phyloP scores from a whole-genome alignment of 352 stramenopile genomes.

The Phytophthora macrochlamydospora region DNA sequence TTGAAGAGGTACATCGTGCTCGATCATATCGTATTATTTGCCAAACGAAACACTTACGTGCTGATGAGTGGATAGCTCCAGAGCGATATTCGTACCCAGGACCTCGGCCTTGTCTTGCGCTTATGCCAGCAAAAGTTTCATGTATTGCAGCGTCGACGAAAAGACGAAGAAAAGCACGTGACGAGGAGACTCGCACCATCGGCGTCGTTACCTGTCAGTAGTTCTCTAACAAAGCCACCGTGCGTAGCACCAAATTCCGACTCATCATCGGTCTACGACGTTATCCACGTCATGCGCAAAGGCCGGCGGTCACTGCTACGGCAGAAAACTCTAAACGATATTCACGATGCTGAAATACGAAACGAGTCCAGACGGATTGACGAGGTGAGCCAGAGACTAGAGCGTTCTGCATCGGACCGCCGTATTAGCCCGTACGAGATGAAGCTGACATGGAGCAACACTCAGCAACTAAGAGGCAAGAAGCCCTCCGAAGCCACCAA shows the following conservation, averaged over 20 bases:
- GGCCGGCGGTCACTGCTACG: slow-evolving; percentile 27
- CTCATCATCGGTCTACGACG: slow-evolving; percentile 30
- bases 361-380: slow-evolving; percentile 13
- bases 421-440: slow-evolving; percentile 16
- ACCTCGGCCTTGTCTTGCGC: slow-evolving; percentile 22
- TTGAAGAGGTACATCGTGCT: slow-evolving; percentile 22
- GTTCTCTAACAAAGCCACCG: neutral
- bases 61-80: slow-evolving; percentile 19
- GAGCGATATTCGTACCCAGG: slow-evolving; percentile 32
- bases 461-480: slow-evolving; percentile 4
- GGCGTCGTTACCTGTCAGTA: slow-evolving; percentile 19
- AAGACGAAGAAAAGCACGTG: slow-evolving; percentile 24
- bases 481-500: slow-evolving; percentile 7
- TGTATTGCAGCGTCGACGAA: slow-evolving; percentile 22
- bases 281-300: slow-evolving; percentile 41
- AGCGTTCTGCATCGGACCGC: slow-evolving; percentile 23
- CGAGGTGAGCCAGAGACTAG: slow-evolving; percentile 5
- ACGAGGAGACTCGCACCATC: slow-evolving; percentile 13
- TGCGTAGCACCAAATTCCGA: neutral
- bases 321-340: slow-evolving; percentile 13
- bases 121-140: slow-evolving; percentile 35
- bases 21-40: too few species aligned
- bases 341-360: neutral
- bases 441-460: slow-evolving; percentile 8
- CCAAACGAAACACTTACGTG: too few species aligned